Base-by-base conservation (phyloP, 2,329 filamentous ascomycete species). In the Cordyceps cateniannulata region DNA sequence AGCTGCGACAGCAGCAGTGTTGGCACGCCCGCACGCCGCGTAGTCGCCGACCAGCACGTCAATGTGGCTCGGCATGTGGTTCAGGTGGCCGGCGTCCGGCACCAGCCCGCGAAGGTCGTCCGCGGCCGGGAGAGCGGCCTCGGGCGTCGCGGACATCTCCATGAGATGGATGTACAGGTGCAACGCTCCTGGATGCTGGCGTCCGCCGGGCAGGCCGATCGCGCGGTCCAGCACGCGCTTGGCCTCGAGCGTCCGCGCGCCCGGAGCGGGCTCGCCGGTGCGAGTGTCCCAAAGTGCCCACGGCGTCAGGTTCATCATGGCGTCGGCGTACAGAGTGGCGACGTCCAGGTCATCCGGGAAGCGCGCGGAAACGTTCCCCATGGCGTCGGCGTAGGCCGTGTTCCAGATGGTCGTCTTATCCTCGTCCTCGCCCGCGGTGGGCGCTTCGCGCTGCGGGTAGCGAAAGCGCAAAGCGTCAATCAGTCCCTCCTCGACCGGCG, bases 11-110 rank as follows among this genome's bases (percentile, higher is more conserved):
- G 89, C 89, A 24, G 81, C 79, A 2, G 80, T 76, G 69, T 93
- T 93, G 4, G 86, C 86, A 1, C 76, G 75, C 56, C 92, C 85
- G 5, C 87, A 87, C 9, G 78, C 77, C 32, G 81, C 76, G 68
- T 91, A 93, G 66, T 91, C 84, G 14, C 90, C 90, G 29, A 86
- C 82, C 0, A 92, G 79, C 12, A 90, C 82, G 69, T 93, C 89
- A 40, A 93, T 77, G 70, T 93, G 90, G 0, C 85, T 85, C 0
- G 89, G 89, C 90, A 93, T 93, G 68, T 91, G 88, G 45, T 85
- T 78, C 1, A 89, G 72, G 69, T 90, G 87, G 0, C 86, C 86
- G 0, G 82, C 79, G 68, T 89, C 85, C 0, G 86, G 86, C 0
- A 85, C 80, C 2, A 89, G 76, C 9, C 75, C 77, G 40, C 86